Base-by-base conservation (phyloP, 1,139 yeast species). In the Pichia sp. region DNA sequence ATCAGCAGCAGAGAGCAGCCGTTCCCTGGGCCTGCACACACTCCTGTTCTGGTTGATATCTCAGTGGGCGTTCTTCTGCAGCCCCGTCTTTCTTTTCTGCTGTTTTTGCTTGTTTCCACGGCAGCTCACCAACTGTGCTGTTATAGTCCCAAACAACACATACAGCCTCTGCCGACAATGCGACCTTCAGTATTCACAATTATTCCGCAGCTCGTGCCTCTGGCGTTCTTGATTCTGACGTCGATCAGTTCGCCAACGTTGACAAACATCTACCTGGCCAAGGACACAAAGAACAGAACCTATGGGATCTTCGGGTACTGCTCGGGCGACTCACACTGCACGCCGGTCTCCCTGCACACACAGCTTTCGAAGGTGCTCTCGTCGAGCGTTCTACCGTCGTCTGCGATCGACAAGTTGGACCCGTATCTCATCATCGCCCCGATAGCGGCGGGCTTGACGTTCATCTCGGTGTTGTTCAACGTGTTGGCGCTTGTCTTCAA, bases 161-260 rank as follows among this genome's bases (percentile, higher is more conserved):
- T 13, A 31, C 8, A 45, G 5, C 5, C 16, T 23, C 26, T 23
- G 26, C 26, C 38, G 26, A 46, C 31, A 5, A 52, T 52, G 56
- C 51, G 34, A 32, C 38, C 48, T n/a, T 31, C 50, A 4, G 7
- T 51, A 1, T 11, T 56, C 10, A 16, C 56, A 6, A 23, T 67
- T 16, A 56, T 64, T 7, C 58, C 69, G 8, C 72, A 69, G 57
- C 53, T 75, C 38, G 69, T 72, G 5, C 67, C 80, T 1, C 53
- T 70, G 64, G 62, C 76, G 44, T 78, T 80, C 56, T 64, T 79
- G 47, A 66, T 81, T 19, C 62, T 81, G 43, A 77, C 80, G 0
- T 71, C 77, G n/a, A 70, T 81, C 30, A 70, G 81, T 3, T 67
- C 74, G 6, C 85, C 85, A 1, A 75, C 78, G 6, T 71, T 75